These are phyloP conservation scores for Backusella liffmaniae DNA, from an alignment of 192 early-diverging fungal genomes.

Conservation along the genomic window DNA sequence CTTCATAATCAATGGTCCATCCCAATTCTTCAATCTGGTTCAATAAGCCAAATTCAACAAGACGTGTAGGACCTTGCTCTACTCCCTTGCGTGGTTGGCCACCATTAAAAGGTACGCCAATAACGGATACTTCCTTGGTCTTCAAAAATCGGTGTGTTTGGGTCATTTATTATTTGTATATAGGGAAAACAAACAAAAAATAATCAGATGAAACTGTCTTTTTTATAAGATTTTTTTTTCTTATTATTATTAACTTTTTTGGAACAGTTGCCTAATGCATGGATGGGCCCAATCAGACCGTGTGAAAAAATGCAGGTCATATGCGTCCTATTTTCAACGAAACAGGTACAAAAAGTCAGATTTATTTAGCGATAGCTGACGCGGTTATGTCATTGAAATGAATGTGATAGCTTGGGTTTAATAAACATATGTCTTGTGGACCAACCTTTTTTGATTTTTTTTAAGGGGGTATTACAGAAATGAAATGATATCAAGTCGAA, in stretches of 20 bases:
- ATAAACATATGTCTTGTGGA: not conserved
- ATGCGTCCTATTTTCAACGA: not conserved
- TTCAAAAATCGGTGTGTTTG: conserved; percentile 11
- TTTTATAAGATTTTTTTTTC: not conserved
- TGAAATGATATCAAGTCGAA: not conserved
- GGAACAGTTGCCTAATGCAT: not conserved
- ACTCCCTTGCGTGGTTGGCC: conserved; percentile 71
- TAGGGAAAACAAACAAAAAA: not conserved
- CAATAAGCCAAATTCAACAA: conserved; percentile 84
- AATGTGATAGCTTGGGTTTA: not conserved
- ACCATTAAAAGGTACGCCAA: conserved; percentile 31
- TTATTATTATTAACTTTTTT: not conserved
- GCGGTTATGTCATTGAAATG: conserved; percentile 1
- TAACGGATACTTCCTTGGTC: conserved; percentile 15
- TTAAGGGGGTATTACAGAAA: no score
- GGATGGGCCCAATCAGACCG: not conserved
- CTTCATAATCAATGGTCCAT: conserved; percentile 77
- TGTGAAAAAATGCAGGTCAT: not conserved
- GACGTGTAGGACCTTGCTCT: conserved; percentile 81
- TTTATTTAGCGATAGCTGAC: not conserved
- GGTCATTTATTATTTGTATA: not conserved
- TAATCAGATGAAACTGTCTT: conserved; percentile 9
- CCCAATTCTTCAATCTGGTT: conserved; percentile 79
- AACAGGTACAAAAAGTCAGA: not conserved
- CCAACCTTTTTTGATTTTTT: not conserved